Conservation (phyloP, 2,329 filamentous ascomycete species). For the Septoria petroselini region DNA sequence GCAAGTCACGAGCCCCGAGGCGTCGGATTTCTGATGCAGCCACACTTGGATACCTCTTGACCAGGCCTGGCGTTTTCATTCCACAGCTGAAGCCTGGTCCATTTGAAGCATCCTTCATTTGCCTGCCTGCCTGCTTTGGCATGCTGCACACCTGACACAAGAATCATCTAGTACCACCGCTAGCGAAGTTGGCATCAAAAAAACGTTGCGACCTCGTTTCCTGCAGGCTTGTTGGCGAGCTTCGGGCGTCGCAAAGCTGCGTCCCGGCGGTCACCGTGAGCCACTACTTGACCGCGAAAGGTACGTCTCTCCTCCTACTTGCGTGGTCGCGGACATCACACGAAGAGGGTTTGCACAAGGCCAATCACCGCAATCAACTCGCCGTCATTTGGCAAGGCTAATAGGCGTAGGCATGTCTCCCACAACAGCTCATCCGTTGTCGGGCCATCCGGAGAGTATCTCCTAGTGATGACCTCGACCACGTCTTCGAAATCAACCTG, state of each 20-base stretch:
- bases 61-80: conserved; percentile 17
- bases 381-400: conserved; percentile 11
- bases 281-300: conserved; percentile 9
- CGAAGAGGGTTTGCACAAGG: not conserved
- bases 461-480: conserved; percentile 10
- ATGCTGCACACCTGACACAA: conserved; percentile 27
- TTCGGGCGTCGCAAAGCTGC: conserved; percentile 8
- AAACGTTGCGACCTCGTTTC: conserved; percentile 14
- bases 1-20: conserved; percentile 23
- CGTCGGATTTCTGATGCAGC: conserved; percentile 23
- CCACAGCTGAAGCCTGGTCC: conserved; percentile 16
- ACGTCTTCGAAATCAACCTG: conserved; percentile 9
- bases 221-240: conserved; percentile 12
- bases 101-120: conserved; percentile 10
- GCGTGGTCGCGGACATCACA: conserved; percentile 9
- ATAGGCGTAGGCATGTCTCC: conserved; percentile 4
- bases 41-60: conserved; percentile 13
- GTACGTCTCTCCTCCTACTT: too few relatives aligned
- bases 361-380: conserved; percentile 4
- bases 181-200: conserved; percentile 17
- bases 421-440: conserved; percentile 15
- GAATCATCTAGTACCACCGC: conserved; percentile 22
- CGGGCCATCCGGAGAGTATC: conserved; percentile 12
- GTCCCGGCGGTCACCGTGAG: conserved; percentile 5
- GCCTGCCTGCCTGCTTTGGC: conserved; percentile 23